Base-by-base conservation (phyloP, 257 asterid genomes). In the Gentiana straminea region DNA sequence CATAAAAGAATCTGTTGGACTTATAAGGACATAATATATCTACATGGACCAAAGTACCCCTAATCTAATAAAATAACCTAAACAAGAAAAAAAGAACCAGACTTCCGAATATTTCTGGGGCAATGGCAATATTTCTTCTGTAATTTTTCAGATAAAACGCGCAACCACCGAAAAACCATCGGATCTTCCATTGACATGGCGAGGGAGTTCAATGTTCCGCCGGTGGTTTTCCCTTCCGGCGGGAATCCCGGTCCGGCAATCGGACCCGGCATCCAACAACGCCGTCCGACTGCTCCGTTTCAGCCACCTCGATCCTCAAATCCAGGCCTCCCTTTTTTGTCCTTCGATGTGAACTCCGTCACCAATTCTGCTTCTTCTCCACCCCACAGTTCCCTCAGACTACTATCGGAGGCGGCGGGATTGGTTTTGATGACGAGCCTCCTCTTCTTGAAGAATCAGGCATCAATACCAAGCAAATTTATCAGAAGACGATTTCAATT, bases 371-470 rank as follows among this genome's bases (percentile, higher is more conserved):
- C 90, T 43, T 84, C 55, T 82, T 81, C 72, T 75, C 97, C 61
- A 54, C 92, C 35, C 91, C 95, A 1, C 94, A 78, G 52, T 75
- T 76, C 66, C 70, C 80, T 3, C 41, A 81, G 68, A 54, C 57
- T 39, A 73, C 76, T 58, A 64, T 71, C 64, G 77, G 77, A 55
- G 83, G 77, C 39, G 81, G 76, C 11, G 83, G 69, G 12, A 52
- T 52, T 4, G 83, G 79, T 0, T 89, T 89, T 79, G 94, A 86
- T 2, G 95, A 89, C 59, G 97, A 89, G 70, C 94, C 89, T 1
- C 95, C 92, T 48, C 94, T 89, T 10, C 84, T 89, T 37, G 97
- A 89, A 46, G 97, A 89, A 57, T 84, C 86, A 10, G 97, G 97
- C 15, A 89, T 89, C 57, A 89, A 86, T 61, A 89, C 95, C 11